Evolutionary conservation across 2,329 filamentous ascomycete species (phyloP).

Genomic region (Clarireedia homoeocarpa): DNA sequence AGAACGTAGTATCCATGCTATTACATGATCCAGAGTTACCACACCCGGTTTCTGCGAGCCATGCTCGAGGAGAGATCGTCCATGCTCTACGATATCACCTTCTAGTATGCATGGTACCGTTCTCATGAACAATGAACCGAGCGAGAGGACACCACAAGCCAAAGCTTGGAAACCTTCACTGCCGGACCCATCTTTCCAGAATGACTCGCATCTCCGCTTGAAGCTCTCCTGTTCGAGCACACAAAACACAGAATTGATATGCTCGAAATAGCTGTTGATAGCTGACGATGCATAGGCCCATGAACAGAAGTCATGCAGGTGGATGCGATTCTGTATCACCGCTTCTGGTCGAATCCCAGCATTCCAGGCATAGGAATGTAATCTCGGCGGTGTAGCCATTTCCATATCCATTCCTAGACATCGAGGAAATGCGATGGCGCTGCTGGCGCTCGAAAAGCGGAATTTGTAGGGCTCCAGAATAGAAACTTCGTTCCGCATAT

Average conservation of each 20-base stretch:
- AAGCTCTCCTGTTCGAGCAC: constrained; percentile 27
- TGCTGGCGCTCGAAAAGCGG: constrained; percentile 24
- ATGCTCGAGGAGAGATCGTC: constrained; percentile 19
- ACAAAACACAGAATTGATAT: constrained; percentile 29
- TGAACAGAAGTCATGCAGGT: constrained; percentile 3
- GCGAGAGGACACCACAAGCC: constrained; percentile 27
- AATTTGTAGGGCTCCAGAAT: constrained; percentile 8
- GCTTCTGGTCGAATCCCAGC: constrained; percentile 25
- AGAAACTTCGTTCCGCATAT: not conserved
- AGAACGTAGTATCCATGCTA: constrained; percentile 22
- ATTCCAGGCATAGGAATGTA: constrained; percentile 34
- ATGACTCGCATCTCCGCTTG: constrained; percentile 21
- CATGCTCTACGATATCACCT: constrained; percentile 22
- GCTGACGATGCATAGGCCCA: constrained; percentile 16
- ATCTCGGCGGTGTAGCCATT: constrained; percentile 27
- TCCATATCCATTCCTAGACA: constrained; percentile 29
- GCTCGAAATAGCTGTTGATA: constrained; percentile 26
- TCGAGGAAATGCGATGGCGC: constrained; percentile 29
- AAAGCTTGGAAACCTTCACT: constrained; percentile 29
- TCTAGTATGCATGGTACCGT: constrained; percentile 19
- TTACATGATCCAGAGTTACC: constrained; percentile 16
- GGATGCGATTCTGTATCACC: constrained; percentile 9
- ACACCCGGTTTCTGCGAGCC: constrained; percentile 10
- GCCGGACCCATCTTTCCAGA: constrained; percentile 26
- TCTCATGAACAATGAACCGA: constrained; percentile 30